Conservation (phyloP, 139 green algal genomes). For the Diplosphaera chodatii region DNA sequence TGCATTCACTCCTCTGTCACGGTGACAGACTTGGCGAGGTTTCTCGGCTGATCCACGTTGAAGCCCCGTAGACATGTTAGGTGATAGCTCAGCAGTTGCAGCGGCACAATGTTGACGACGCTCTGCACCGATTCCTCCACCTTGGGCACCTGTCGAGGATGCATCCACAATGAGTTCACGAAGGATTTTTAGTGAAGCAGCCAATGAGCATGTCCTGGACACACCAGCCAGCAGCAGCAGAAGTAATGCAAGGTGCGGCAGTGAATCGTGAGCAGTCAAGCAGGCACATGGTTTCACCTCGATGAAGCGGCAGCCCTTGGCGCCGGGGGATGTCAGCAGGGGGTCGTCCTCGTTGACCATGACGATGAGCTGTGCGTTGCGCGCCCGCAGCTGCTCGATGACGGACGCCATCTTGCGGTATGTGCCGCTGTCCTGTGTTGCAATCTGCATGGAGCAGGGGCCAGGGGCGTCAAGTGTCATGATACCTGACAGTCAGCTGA, state of each 20-base stretch:
- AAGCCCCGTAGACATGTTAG: constrained; percentile 82
- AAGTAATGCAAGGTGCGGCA: no score
- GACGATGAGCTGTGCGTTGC: constrained; percentile 69
- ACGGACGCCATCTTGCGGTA: constrained; percentile 84
- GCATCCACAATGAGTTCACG: no score
- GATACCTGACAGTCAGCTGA: no score
- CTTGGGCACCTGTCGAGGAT: constrained; percentile 47
- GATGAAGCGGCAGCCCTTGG: constrained; percentile 38
- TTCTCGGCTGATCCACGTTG: constrained; percentile 95
- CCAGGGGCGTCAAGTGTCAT: constrained; percentile 87
- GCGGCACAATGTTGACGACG: constrained; percentile 93
- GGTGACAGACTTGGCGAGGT: constrained; percentile 91
- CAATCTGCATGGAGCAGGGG: constrained; percentile 84
- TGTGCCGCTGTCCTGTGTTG: constrained; percentile 32
- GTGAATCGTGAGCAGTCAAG: no score
- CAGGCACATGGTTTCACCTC: no score
- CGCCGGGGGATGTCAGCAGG: constrained; percentile 34
- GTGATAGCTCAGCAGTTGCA: constrained; percentile 93
- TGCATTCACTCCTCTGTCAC: constrained; percentile 40
- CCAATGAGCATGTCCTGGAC: no score
- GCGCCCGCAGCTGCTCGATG: constrained; percentile 87
- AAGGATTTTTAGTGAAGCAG: no score
- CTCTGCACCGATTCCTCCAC: constrained; percentile 77
- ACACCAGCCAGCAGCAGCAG: no score
- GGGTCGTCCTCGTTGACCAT: constrained; percentile 69